These are phyloP conservation scores for Apiospora koreana DNA, from an alignment of 2,329 filamentous ascomycete genomes.

Conservation along the genomic window DNA sequence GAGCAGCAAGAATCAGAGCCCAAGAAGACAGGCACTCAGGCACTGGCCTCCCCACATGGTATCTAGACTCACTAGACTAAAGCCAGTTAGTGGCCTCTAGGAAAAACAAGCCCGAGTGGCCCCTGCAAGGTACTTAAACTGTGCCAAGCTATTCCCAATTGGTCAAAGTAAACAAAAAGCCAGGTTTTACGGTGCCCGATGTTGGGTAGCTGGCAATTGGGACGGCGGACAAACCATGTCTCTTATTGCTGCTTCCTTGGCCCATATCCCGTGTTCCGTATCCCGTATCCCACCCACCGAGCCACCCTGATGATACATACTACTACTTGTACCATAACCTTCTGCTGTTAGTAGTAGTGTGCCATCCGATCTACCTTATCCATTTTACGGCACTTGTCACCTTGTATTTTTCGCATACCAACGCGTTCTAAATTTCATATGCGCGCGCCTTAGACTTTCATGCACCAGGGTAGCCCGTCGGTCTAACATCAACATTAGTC, in stretches of 20 bases:
- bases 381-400: not conserved
- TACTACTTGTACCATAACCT: not conserved
- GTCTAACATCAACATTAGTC: not conserved
- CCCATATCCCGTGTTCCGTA: conserved; percentile 2
- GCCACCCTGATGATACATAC: not conserved
- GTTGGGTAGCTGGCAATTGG: conserved; percentile 6
- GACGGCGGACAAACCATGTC: conserved; percentile 1
- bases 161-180: conserved; percentile 9
- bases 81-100: not conserved
- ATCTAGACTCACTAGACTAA: not conserved
- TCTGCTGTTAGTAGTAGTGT: not conserved
- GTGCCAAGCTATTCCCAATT: not conserved
- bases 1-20: no score
- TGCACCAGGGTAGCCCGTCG: not conserved
- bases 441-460: not conserved
- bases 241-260: not conserved
- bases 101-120: not conserved
- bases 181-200: conserved; percentile 1
- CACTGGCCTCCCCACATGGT: not conserved
- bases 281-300: not conserved
- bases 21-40: no score
- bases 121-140: not conserved
- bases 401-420: not conserved
- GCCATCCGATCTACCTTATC: not conserved
- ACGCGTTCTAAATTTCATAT: not conserved